Conservation (phyloP, 2,329 filamentous ascomycete genomes). For the Aspergillus sp. region DNA sequence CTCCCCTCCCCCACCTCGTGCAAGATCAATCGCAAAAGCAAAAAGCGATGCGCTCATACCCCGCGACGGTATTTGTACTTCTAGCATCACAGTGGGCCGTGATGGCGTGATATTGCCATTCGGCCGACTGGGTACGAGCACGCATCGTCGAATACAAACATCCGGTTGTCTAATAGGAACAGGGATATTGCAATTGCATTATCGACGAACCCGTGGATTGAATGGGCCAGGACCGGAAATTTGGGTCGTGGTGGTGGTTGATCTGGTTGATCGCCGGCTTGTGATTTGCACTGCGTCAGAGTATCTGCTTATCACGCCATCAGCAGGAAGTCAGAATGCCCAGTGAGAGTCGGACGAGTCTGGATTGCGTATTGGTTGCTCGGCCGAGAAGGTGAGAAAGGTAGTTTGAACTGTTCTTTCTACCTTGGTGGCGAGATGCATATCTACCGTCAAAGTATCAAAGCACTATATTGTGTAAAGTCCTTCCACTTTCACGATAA, state of each 20-base stretch:
- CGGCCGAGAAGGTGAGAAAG: not conserved
- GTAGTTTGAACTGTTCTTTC: not conserved
- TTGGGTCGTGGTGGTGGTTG: not conserved
- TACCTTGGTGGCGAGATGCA: too few relatives aligned
- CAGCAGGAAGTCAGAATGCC: not conserved
- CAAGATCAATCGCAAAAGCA: not conserved
- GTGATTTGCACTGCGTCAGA: not conserved
- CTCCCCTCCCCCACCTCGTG: not conserved
- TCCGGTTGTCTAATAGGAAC: too few relatives aligned
- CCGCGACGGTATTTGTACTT: not conserved
- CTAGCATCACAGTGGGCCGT: slow-evolving; percentile 36
- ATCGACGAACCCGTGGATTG: not conserved
- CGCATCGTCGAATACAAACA: not conserved
- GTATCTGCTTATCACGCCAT: not conserved
- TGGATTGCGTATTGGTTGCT: not conserved
- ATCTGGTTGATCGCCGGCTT: not conserved
- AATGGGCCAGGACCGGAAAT: not conserved
- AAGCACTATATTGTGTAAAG: too few relatives aligned
- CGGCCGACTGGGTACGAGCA: not conserved
- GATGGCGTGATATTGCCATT: slow-evolving; percentile 32
- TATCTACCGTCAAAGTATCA: too few relatives aligned
- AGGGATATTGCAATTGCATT: too few relatives aligned
- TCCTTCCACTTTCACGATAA: too few relatives aligned
- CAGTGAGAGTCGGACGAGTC: not conserved
- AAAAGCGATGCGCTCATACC: not conserved